These are phyloP conservation scores for Cryptococcus sp. DNA, from an alignment of 1,284 basidiomycete genomes.

Conservation along the genomic window DNA sequence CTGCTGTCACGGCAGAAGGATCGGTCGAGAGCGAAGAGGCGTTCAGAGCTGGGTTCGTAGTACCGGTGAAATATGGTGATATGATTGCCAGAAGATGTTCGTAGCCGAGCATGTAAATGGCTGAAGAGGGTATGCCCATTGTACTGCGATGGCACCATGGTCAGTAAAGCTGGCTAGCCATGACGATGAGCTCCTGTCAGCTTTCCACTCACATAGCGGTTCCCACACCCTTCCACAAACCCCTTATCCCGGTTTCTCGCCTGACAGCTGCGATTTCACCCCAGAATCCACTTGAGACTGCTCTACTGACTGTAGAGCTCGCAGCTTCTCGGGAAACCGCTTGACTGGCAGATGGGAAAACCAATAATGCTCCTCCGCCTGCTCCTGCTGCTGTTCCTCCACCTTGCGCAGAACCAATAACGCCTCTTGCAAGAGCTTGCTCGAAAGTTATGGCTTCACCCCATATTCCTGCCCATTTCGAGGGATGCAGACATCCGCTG, in stretches of 20 bases:
- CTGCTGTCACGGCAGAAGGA: neutral
- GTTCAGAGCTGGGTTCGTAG: conserved; percentile 26
- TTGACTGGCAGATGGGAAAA: conserved; percentile 19
- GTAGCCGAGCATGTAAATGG: conserved; percentile 95
- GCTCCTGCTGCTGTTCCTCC: conserved; percentile 9
- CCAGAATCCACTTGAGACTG: conserved; percentile 61
- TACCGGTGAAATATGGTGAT: conserved; percentile 38
- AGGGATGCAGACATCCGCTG: conserved; percentile 48
- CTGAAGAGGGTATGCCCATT: conserved; percentile 90
- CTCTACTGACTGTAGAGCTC: neutral
- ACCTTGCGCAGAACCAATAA: conserved; percentile 9
- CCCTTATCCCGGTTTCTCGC: conserved; percentile 71
- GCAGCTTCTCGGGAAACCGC: neutral
- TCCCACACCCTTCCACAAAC: conserved; percentile 86
- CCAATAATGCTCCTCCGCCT: conserved; percentile 21
- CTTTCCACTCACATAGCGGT: conserved; percentile 70
- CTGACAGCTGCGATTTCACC: conserved; percentile 77
- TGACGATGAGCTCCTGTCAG: neutral
- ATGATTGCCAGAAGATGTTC: conserved; percentile 70
- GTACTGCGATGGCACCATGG: conserved; percentile 57
- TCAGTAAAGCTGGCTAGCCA: neutral
- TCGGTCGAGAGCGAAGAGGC: conserved; percentile 25
- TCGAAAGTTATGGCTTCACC: conserved; percentile 47
- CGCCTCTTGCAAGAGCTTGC: conserved; percentile 32
- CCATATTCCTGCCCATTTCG: conserved; percentile 54